Evolutionary conservation across 305 asterid genomes (phyloP), one percentile per base, ranked within the genome.

Genomic region (Fraxinus velutina): DNA sequence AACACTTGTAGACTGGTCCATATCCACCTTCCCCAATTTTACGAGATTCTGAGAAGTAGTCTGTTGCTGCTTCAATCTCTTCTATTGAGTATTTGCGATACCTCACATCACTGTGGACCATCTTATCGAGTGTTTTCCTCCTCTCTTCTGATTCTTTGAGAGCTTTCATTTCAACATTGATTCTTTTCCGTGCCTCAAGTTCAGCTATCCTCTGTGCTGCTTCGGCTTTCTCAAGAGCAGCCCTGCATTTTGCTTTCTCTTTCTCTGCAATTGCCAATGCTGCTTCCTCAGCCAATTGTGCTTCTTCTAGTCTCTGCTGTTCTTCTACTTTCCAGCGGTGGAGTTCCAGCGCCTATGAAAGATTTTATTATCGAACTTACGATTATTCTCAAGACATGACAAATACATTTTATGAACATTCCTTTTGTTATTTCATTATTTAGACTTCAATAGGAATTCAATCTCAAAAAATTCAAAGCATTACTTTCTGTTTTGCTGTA

Each of bases 11-110:
- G 22, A 78, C 81, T 36, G 81, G 81, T 10, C 81, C 81, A 37
- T 78, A 78, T 3, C 81, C 81, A 33, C 81, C 75, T 78, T 78
- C 75, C 39, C 81, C 81, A 13, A 78, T 64, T 64, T 78, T 78
- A 21, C 76, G 81, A 60, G 75, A 34, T 60, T 78, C 62, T 6
- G 42, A 34, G 57, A 78, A 78, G 62, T 78, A 13, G 1, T 78
- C 81, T 21, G 81, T 64, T 37, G 75, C 75, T 22, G 37, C 74
- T 62, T 78, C 81, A 22, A 78, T 78, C 81, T 62, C 81, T 44
- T 78, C 42, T 9, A 78, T 78, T 36, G 81, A 33, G 60, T 78
- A 78, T 78, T 78, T 78, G 24, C 81, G 62, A 62, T 36, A 78
- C 68, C 81, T 66, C 34, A 42, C 37, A 36, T 78, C 75, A 21